Percentiles rank a stretch among this genome's conserved stretches.
These are phyloP conservation scores for Periconia macrospinosa DNA, from an alignment of 2,329 filamentous ascomycete genomes.

Conservation along the genomic window DNA sequence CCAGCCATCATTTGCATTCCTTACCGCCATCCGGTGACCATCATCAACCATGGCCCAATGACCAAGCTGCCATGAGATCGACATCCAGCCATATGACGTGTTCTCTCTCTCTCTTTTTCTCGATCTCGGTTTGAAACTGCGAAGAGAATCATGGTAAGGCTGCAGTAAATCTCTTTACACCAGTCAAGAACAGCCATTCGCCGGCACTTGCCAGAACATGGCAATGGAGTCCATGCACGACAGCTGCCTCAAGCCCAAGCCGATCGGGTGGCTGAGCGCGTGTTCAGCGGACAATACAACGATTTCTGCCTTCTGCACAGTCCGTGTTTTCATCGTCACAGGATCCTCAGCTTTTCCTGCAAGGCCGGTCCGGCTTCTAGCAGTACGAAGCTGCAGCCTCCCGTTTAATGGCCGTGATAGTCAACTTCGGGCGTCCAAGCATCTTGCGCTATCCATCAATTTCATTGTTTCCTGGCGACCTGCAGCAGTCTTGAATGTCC, in stretches of 20 bases:
- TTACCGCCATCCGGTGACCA: constrained; percentile 20
- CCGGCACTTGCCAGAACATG: constrained; percentile 27
- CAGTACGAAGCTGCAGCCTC: constrained; percentile 40
- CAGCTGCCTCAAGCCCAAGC: constrained; percentile 40
- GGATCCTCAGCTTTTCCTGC: constrained; percentile 21
- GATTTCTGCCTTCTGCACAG: constrained; percentile 22
- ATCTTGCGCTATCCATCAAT: constrained; percentile 22
- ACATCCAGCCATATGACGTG: constrained; percentile 28
- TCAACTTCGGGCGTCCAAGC: constrained; percentile 30
- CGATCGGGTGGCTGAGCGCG: constrained; percentile 40
- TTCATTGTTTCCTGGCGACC: constrained; percentile 33
- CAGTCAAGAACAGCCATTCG: not conserved
- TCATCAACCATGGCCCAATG: constrained; percentile 9
- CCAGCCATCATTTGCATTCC: constrained; percentile 31
- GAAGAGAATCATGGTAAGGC: constrained; percentile 16
- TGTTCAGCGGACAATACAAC: constrained; percentile 25
- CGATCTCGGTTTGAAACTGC: not conserved
- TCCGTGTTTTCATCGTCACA: constrained; percentile 30
- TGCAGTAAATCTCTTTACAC: constrained; percentile 9
- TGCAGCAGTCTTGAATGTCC: constrained; percentile 36
- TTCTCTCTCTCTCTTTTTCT: constrained; percentile 16
- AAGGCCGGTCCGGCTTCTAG: constrained; percentile 29
- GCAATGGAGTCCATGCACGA: constrained; percentile 32
- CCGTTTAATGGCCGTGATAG: constrained; percentile 36
- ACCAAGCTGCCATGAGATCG: constrained; percentile 26